phyloP scores from a whole-genome alignment of 129 eudicot genomes.

The Escallonia rubra region DNA sequence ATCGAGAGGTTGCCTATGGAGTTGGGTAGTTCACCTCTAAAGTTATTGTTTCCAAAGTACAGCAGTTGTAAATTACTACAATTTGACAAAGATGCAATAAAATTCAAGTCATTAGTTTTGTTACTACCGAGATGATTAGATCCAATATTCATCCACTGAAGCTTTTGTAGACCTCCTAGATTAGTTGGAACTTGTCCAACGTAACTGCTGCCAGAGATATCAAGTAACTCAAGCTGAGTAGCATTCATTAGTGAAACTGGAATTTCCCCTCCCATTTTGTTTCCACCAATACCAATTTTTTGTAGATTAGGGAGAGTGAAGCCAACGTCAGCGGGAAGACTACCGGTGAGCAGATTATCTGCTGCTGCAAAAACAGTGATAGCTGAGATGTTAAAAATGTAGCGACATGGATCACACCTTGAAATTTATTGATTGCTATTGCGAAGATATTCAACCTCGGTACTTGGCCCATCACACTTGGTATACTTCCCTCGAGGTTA shows the following conservation, averaged over 20 bases:
- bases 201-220: neutral
- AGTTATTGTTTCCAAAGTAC: neutral
- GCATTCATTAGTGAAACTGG: neutral
- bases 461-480: constrained; percentile 15
- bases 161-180: neutral
- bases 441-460: constrained; percentile 7
- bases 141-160: neutral
- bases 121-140: constrained; percentile 1
- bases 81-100: neutral
- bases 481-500: constrained; percentile 34
- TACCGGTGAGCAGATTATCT: neutral
- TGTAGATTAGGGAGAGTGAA: neutral
- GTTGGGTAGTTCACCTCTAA: constrained; percentile 24
- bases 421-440: constrained; percentile 10
- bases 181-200: neutral
- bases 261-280: neutral
- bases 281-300: neutral
- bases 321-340: neutral
- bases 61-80: constrained; percentile 5
- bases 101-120: neutral
- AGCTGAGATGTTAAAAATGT: constrained; percentile 1
- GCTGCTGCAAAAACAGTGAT: neutral
- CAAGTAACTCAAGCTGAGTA: neutral
- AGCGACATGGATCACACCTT: constrained; percentile 17
- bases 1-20: constrained; percentile 18